Base-by-base conservation (phyloP, 164 flowering plant genomes). In the Stephania japonica region DNA sequence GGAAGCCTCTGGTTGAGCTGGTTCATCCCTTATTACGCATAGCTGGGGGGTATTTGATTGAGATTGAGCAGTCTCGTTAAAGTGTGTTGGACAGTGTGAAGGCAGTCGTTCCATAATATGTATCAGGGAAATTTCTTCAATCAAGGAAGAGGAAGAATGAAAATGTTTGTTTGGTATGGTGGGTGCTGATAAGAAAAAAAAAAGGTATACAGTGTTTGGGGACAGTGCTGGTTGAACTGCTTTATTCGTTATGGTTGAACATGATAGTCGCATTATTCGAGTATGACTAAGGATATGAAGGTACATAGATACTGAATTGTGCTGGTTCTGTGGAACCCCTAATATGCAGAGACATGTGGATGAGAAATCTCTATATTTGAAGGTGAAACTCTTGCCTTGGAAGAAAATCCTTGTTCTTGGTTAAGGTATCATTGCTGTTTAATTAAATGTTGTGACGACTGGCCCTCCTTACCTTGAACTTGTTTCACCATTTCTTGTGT, bases 1-100 rank as follows among this genome's bases (percentile, higher is more conserved):
- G 77, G 90, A 82, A 47, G 73, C 70, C 53, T 56, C 43, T 50
- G 47, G 68, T 76, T 75, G 68, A 81, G 49, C 59, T 56, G 43
- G 27, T n/a, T 65, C 32, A 56, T 16, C 19, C 7, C 7, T 13
- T 14, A 56, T 56, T 47, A 53, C 13, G 19, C 19, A n/a, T 56
- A 21, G 6, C 19, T 56, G 62, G n/a, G 62, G n/a, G 62, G 62
- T 16, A 56, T 56, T 16, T 56, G 14, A 56, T 56, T 56, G 62
- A 2, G 16, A 56, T n/a, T 56, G 62, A 56, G 6, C n/a, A 56
- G 19, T 56, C 21, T 56, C 49, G 4, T 53, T 19, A 11, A 18
- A 7, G 23, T 3, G 7, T 42, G 1, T 59, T 10, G 41, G 42
- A 23, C 11, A 23, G 13, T 7, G 24, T 19, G 42, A 68, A 64